phyloP scores from a whole-genome alignment of 768 basidiomycete genomes.

The Trametes punicea region DNA sequence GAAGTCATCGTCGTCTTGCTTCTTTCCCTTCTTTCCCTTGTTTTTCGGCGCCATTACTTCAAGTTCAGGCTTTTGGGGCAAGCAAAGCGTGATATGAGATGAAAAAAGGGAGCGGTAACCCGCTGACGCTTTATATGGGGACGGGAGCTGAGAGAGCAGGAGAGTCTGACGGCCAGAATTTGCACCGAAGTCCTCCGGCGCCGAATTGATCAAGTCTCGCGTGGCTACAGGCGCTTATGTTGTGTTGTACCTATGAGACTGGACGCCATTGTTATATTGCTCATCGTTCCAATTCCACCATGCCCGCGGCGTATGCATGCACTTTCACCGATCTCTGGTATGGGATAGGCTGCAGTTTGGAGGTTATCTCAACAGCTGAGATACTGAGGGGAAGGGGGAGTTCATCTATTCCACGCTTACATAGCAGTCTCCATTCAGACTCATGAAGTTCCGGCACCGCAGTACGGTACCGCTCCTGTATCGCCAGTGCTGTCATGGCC shows the following conservation, averaged over 20 bases:
- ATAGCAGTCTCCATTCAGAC: too few relatives aligned
- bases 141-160: neutral
- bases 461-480: too few relatives aligned
- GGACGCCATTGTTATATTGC: too few relatives aligned
- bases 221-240: neutral
- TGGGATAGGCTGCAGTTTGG: too few relatives aligned
- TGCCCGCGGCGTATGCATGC: neutral
- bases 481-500: too few relatives aligned
- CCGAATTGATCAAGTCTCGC: slow-evolving; percentile 10
- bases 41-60: slow-evolving; percentile 56
- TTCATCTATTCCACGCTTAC: too few relatives aligned
- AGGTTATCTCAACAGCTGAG: too few relatives aligned
- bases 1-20: slow-evolving; percentile 74
- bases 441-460: too few relatives aligned
- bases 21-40: slow-evolving; percentile 89
- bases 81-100: neutral
- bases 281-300: too few relatives aligned
- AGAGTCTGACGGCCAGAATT: slow-evolving; percentile 7
- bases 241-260: too few relatives aligned
- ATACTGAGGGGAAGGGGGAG: too few relatives aligned
- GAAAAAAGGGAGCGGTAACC: neutral
- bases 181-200: slow-evolving; percentile 7
- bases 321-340: too few relatives aligned
- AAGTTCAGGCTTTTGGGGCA: neutral
- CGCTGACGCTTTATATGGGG: slow-evolving; percentile 2